Evolutionary conservation across 2,329 filamentous ascomycete genomes (phyloP).

Genomic region (Aureobasidium pullulans): DNA sequence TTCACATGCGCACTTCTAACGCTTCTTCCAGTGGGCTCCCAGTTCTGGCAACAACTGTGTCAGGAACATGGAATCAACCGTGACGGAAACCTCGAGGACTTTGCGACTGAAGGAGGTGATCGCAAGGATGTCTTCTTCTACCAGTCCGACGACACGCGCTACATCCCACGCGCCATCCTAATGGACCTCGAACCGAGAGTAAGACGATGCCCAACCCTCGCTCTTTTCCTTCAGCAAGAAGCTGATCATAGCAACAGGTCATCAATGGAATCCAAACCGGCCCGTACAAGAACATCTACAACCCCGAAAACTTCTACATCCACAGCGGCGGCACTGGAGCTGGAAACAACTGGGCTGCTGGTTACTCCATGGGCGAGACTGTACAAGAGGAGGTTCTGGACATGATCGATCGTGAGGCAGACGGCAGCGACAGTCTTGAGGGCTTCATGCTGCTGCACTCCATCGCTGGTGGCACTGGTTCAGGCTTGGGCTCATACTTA

Average conservation of each 20-base stretch:
- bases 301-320: constrained; percentile 97
- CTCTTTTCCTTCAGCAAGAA: neutral
- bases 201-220: constrained; percentile 29
- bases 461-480: constrained; percentile 93
- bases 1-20: constrained; percentile 24
- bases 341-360: constrained; percentile 97
- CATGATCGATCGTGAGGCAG: constrained; percentile 97
- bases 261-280: constrained; percentile 89
- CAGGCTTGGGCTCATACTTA: constrained; percentile 89
- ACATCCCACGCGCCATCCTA: constrained; percentile 92
- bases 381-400: constrained; percentile 98
- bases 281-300: constrained; percentile 97
- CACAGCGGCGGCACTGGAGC: constrained; percentile 90
- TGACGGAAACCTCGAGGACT: constrained; percentile 94
- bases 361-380: constrained; percentile 83
- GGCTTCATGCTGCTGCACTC: constrained; percentile 99
- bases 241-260: constrained; percentile 44
- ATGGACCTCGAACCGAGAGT: constrained; percentile 87
- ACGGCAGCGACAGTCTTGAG: constrained; percentile 93
- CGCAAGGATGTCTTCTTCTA: constrained; percentile 99
- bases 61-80: constrained; percentile 97
- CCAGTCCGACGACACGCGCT: constrained; percentile 96
- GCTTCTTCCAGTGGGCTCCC: constrained; percentile 65
- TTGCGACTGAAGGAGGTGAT: constrained; percentile 94
- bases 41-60: constrained; percentile 99